Evolutionary conservation across 2,329 filamentous ascomycete species (phyloP).

Genomic region (Fusarium napiforme): DNA sequence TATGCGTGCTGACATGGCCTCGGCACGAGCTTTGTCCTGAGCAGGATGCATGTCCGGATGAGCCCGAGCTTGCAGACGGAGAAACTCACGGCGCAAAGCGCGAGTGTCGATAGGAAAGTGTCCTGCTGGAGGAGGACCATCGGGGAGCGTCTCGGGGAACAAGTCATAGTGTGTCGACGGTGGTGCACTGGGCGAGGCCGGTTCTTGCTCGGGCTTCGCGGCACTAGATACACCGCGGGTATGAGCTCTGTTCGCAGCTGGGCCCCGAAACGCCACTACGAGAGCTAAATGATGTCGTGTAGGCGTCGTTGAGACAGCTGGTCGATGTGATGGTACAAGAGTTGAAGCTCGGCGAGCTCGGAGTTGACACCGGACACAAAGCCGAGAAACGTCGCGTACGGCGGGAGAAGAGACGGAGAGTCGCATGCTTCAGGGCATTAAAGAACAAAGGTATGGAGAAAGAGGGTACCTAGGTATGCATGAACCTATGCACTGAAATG

Average conservation of each 20-base stretch:
- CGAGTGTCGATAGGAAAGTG: conserved; percentile 79
- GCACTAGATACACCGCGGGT: conserved; percentile 27
- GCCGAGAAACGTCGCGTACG: conserved; percentile 46
- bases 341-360: conserved; percentile 43
- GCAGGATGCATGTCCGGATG: conserved; percentile 77
- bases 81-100: conserved; percentile 83
- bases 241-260: conserved; percentile 3
- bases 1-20: conserved; percentile 82
- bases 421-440: conserved; percentile 39
- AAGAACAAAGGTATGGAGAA: neutral
- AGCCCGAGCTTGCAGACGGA: conserved; percentile 80
- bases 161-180: conserved; percentile 80
- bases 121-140: conserved; percentile 80
- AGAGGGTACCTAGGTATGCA: neutral
- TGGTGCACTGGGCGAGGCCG: conserved; percentile 24
- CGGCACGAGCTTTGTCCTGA: conserved; percentile 69
- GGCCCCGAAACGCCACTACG: conserved; percentile 1
- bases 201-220: conserved; percentile 14
- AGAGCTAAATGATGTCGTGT: conserved; percentile 6
- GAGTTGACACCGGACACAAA: conserved; percentile 50
- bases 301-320: conserved; percentile 15
- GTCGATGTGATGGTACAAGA: conserved; percentile 31
- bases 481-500: neutral
- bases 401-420: conserved; percentile 37
- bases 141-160: conserved; percentile 82